Conservation (phyloP, 140 eudicot genomes). For the Cichorium intybus region DNA sequence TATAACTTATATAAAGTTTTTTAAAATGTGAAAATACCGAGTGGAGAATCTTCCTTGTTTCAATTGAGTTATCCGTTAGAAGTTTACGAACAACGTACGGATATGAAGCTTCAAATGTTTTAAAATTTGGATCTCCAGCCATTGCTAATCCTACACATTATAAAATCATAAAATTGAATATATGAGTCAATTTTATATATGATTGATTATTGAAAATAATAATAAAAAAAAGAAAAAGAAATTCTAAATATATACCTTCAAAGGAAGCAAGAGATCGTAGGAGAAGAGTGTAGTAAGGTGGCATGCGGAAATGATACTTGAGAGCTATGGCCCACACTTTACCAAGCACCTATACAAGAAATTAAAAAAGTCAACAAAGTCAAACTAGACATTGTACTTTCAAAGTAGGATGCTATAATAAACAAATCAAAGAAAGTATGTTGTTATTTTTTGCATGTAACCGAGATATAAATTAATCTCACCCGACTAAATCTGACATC, state of each 20-base stretch:
- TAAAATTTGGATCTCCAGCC: constrained; percentile 92
- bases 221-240: neutral
- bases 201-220: constrained; percentile 9
- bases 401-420: too few species aligned
- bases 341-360: constrained; percentile 64
- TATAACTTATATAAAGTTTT: too few species aligned
- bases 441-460: too few species aligned
- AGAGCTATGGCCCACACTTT: constrained; percentile 82
- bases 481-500: constrained; percentile 92
- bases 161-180: neutral
- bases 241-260: constrained; percentile 58
- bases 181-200: constrained; percentile 7
- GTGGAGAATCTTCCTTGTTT: constrained; percentile 81
- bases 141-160: constrained; percentile 73
- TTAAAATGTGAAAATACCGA: constrained; percentile 49
- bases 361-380: constrained; percentile 30
- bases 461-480: constrained; percentile 30
- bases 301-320: constrained; percentile 92
- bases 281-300: constrained; percentile 81
- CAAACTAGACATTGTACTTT: neutral
- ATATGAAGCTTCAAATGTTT: constrained; percentile 90
- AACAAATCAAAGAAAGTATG: too few species aligned
- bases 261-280: constrained; percentile 91
- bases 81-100: constrained; percentile 95
- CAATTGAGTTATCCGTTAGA: constrained; percentile 82